Evolutionary conservation across 352 stramenopile genomes (phyloP).

Genomic region (Phytophthora sp.): DNA sequence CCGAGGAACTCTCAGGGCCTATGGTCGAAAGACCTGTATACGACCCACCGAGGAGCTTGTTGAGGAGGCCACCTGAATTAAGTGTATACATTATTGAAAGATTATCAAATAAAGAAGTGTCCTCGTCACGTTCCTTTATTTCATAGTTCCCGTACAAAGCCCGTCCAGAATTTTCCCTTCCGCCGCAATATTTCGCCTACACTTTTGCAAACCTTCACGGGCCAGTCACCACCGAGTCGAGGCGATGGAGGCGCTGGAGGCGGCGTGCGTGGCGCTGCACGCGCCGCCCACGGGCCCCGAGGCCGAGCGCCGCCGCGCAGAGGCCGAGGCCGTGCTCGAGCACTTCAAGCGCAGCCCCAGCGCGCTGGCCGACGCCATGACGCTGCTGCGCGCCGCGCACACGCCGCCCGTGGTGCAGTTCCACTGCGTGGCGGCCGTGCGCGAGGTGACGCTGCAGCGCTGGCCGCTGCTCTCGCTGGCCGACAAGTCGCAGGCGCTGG

Average conservation of each 20-base stretch:
- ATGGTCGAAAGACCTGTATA: too few species aligned
- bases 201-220: too few species aligned
- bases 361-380: conserved; percentile 66
- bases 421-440: conserved; percentile 79
- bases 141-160: background rate
- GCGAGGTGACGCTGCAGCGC: conserved; percentile 75
- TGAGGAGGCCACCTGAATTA: too few species aligned
- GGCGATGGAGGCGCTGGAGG: conserved; percentile 72
- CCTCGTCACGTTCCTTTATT: too few species aligned
- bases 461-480: conserved; percentile 55
- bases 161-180: too few species aligned
- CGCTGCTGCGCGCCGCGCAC: conserved; percentile 41
- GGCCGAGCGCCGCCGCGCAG: conserved; percentile 54
- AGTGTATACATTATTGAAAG: too few species aligned
- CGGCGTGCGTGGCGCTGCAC: conserved; percentile 73
- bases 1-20: too few species aligned
- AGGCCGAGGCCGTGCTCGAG: conserved; percentile 70
- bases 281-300: conserved; percentile 58
- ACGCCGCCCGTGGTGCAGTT: conserved; percentile 74
- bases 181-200: too few species aligned
- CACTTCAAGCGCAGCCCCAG: conserved; percentile 85
- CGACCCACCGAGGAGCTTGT: too few species aligned
- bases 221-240: background rate
- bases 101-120: too few species aligned
- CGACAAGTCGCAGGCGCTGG: conserved; percentile 63